Evolutionary conservation across 306 rosid species (phyloP).

Genomic region (Geum urbanum): DNA sequence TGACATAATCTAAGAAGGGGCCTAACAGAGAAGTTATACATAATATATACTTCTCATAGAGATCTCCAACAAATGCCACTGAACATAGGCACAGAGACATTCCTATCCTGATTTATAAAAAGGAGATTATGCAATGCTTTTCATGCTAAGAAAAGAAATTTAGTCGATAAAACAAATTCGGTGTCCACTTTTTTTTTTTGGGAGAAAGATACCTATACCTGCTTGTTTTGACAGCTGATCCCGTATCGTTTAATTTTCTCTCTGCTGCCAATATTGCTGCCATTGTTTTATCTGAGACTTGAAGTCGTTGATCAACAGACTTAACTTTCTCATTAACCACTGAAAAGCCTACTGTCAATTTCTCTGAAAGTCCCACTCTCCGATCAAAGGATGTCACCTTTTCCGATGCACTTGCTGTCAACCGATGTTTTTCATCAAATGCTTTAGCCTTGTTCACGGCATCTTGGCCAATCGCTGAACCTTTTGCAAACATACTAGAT

Average conservation of each 20-base stretch:
- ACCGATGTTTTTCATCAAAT: constrained; percentile 87
- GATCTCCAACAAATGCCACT: background rate
- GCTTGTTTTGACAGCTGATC: constrained; percentile 94
- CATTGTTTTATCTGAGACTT: constrained; percentile 91
- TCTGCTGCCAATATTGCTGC: constrained; percentile 85
- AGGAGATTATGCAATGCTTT: background rate
- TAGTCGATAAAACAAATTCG: background rate
- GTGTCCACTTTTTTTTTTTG: background rate
- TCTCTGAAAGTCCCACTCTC: constrained; percentile 79
- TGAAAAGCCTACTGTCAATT: constrained; percentile 71
- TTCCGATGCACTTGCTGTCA: constrained; percentile 81
- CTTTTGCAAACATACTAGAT: constrained; percentile 63
- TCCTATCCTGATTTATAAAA: background rate
- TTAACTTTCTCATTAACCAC: constrained; percentile 90
- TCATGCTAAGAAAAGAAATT: background rate
- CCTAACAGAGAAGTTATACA: background rate
- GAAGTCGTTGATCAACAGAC: constrained; percentile 77
- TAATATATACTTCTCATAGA: background rate
- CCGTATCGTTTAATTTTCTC: constrained; percentile 79
- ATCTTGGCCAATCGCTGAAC: constrained; percentile 85
- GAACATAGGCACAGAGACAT: background rate
- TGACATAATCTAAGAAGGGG: background rate
- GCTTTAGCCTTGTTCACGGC: constrained; percentile 90
- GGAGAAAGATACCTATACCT: constrained; percentile 39
- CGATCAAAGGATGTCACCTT: constrained; percentile 75